A percentile compares a stretch with the other conserved stretches of the same genome.
These are phyloP conservation scores for Scheffersomyces parashehatae DNA, from an alignment of 1,139 yeast genomes.

Conservation along the genomic window DNA sequence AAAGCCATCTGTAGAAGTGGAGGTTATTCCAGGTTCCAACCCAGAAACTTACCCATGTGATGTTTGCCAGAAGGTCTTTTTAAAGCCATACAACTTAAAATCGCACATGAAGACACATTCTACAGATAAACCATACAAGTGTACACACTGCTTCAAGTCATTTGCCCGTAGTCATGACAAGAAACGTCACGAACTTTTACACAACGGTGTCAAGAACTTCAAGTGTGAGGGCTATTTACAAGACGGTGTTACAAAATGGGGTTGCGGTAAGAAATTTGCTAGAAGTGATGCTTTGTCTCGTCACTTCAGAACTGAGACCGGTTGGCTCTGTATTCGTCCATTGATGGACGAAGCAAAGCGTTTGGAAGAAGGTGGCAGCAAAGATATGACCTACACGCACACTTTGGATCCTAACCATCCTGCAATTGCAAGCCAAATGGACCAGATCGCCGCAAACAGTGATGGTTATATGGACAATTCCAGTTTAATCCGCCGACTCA, in stretches of 20 bases:
- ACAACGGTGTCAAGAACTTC: slow-evolving; percentile 55
- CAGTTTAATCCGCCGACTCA: slow-evolving; percentile 6
- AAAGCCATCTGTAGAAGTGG: slow-evolving; percentile 4
- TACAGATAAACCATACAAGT: slow-evolving; percentile 54
- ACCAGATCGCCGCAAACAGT: neutral
- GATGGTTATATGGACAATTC: slow-evolving; percentile 6
- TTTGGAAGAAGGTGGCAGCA: slow-evolving; percentile 3
- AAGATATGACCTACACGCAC: no score
- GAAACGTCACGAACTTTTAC: slow-evolving; percentile 56
- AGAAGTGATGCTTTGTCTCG: slow-evolving; percentile 58
- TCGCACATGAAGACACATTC: slow-evolving; percentile 60
- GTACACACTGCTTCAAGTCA: slow-evolving; percentile 48
- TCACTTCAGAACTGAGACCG: slow-evolving; percentile 60
- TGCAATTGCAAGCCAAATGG: no score
- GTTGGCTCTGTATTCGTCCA: slow-evolving; percentile 57
- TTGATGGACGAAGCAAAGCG: slow-evolving; percentile 51
- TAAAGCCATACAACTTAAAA: slow-evolving; percentile 55
- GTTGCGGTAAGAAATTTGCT: slow-evolving; percentile 60
- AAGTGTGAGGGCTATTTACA: slow-evolving; percentile 54
- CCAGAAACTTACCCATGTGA: slow-evolving; percentile 39
- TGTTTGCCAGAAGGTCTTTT: slow-evolving; percentile 51
- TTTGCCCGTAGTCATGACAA: slow-evolving; percentile 61
- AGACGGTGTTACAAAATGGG: slow-evolving; percentile 57
- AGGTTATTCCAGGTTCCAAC: neutral
- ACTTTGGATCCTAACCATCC: no score